Evolutionary conservation across 257 asterid genomes (phyloP).

Genomic region (Solanum neorickii): DNA sequence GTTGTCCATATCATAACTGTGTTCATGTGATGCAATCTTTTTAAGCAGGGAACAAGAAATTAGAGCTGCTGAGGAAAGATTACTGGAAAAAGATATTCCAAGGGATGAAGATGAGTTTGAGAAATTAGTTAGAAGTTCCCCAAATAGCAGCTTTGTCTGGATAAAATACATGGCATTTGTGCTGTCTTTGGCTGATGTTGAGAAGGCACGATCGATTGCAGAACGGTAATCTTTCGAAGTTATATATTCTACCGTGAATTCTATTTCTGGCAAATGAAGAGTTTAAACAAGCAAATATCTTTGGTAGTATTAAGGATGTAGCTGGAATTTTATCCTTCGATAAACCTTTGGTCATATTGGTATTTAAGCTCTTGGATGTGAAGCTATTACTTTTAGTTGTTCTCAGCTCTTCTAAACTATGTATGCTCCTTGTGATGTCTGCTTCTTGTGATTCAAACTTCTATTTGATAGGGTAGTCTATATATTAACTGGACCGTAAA

Average conservation of each 20-base stretch:
- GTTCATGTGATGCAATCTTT: background rate
- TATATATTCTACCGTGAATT: background rate
- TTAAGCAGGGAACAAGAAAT: slow-evolving; percentile 72
- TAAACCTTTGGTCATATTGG: background rate
- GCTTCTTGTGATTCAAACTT: background rate
- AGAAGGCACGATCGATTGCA: slow-evolving; percentile 83
- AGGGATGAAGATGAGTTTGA: slow-evolving; percentile 81
- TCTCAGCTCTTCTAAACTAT: background rate
- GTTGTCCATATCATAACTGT: background rate
- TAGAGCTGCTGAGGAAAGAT: slow-evolving; percentile 90
- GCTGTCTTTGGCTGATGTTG: slow-evolving; percentile 79
- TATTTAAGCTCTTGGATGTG: background rate
- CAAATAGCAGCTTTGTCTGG: slow-evolving; percentile 88
- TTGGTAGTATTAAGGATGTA: background rate
- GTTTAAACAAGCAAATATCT: background rate
- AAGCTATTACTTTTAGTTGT: background rate
- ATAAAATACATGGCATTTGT: slow-evolving; percentile 83
- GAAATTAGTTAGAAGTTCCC: slow-evolving; percentile 69
- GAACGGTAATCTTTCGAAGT: slow-evolving; percentile 48
- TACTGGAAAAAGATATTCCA: slow-evolving; percentile 63
- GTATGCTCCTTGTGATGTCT: background rate
- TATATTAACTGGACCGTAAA: background rate
- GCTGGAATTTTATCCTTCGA: background rate
- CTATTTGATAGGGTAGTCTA: background rate
- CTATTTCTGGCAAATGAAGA: background rate